Evolutionary conservation across 192 early-diverging fungal genomes (phyloP).

Genomic region (Backusella psychrophila): DNA sequence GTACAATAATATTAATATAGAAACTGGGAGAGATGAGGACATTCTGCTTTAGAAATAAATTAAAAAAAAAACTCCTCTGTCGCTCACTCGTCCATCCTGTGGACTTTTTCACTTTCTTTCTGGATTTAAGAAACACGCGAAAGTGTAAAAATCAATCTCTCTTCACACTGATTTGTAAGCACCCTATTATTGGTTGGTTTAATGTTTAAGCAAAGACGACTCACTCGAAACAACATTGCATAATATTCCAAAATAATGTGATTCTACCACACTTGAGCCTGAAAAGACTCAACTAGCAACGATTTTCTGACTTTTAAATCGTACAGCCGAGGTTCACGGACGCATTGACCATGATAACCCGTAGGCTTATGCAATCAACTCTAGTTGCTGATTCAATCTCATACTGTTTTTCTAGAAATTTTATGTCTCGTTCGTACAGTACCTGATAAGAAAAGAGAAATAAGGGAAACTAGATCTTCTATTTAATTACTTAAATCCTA

Average conservation of each 20-base stretch:
- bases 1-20: background rate
- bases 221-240: background rate
- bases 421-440: background rate
- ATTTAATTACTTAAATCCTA: background rate
- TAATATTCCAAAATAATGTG: background rate
- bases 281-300: background rate
- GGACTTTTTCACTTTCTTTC: background rate
- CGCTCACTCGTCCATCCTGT: background rate
- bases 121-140: background rate
- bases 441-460: background rate
- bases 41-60: background rate
- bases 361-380: background rate
- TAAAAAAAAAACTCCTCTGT: no score
- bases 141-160: no score
- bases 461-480: background rate
- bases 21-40: background rate
- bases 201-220: background rate
- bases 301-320: background rate
- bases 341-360: background rate
- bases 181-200: background rate
- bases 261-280: background rate
- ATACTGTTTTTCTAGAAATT: background rate
- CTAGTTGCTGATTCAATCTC: background rate
- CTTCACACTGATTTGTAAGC: background rate
- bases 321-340: background rate